Percentiles rank a stretch among this genome's conserved stretches.
Conservation (phyloP, 2,329 filamentous ascomycete genomes). For the Tolypocladium amazonense region DNA sequence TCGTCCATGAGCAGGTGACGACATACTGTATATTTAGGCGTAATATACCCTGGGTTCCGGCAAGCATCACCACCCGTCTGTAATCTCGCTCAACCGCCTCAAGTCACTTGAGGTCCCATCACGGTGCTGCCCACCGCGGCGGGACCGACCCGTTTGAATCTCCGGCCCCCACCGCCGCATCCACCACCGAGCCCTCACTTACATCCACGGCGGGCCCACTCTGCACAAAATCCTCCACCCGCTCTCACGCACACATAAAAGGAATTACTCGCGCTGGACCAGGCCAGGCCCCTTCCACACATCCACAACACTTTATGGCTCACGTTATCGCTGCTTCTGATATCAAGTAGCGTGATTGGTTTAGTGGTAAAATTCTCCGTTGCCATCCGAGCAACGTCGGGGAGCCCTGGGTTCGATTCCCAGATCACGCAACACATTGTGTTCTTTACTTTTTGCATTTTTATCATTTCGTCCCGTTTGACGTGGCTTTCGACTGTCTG, state of each 20-base stretch:
- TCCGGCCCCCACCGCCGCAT: background rate
- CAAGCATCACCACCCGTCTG: background rate
- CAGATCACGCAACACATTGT: slow-evolving; percentile 14
- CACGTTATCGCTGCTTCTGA: background rate
- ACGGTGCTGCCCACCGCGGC: background rate
- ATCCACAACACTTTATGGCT: background rate
- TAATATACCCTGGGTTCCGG: background rate
- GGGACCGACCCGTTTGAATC: background rate
- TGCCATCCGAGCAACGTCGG: slow-evolving; percentile 17
- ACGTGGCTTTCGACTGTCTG: no score
- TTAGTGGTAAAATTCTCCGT: slow-evolving; percentile 20
- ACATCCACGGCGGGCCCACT: background rate
- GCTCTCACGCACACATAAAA: background rate
- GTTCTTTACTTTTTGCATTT: background rate
- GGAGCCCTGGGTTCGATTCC: slow-evolving; percentile 22
- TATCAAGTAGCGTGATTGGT: slow-evolving; percentile 10
- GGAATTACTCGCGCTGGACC: background rate
- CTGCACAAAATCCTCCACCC: background rate
- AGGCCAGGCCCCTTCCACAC: background rate
- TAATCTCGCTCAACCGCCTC: background rate
- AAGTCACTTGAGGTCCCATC: background rate
- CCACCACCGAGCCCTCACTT: background rate
- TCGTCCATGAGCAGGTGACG: background rate
- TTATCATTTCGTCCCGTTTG: background rate
- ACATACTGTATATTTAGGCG: background rate